A percentile compares a stretch with the other conserved stretches of the same genome.
Evolutionary conservation across 352 stramenopile species (phyloP).

Genomic region (Globisporangium viniferum): DNA sequence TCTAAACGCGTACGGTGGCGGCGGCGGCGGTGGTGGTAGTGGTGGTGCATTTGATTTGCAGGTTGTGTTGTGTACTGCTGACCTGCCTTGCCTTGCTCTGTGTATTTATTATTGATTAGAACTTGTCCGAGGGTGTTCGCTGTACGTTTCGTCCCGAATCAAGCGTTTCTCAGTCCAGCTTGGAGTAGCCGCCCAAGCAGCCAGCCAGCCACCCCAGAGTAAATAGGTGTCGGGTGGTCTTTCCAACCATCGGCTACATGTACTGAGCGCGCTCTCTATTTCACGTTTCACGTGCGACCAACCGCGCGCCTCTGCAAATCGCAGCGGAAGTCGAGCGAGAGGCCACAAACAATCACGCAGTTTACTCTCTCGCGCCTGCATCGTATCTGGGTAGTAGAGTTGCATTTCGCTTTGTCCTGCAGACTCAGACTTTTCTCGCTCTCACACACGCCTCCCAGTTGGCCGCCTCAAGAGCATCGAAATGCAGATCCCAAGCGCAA

Average conservation of each 20-base stretch:
- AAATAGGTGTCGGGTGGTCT: too few relatives aligned
- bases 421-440: neutral
- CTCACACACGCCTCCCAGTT: neutral
- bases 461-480: neutral
- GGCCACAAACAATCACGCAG: neutral
- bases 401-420: neutral
- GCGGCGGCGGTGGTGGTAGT: too few relatives aligned
- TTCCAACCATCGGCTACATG: neutral
- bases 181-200: neutral
- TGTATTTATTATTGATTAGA: too few relatives aligned
- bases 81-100: too few relatives aligned
- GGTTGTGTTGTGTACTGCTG: too few relatives aligned
- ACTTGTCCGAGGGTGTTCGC: too few relatives aligned
- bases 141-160: neutral
- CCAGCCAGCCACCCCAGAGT: neutral
- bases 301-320: neutral
- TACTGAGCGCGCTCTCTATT: neutral
- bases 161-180: neutral
- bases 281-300: neutral
- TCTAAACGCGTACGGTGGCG: too few relatives aligned
- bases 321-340: neutral
- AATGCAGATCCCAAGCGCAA: neutral
- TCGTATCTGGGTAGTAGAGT: neutral
- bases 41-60: too few relatives aligned
- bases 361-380: neutral